Evolutionary conservation across 2,329 filamentous ascomycete species (phyloP), one percentile per base, ranked within the genome.

Genomic region (Thielaviopsis populi): DNA sequence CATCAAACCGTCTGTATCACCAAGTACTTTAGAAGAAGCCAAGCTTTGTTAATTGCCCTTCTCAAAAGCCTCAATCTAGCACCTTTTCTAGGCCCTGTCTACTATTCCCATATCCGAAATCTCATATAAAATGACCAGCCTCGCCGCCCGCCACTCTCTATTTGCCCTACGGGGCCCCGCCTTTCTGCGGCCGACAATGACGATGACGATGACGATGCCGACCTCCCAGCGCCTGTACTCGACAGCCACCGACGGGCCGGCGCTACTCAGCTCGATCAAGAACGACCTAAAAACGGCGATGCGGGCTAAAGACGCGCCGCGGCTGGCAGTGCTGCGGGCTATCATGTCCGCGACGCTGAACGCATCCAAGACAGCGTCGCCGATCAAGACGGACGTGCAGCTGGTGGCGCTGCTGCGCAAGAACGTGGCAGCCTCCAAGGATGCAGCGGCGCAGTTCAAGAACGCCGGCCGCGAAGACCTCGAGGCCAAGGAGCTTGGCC

Each of bases 291-390:
- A 87, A 75, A 73, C 77, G 10, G 83, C 84, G 59, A 86, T 87
- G 84, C 79, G 80, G 65, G 78, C 78, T 69, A 87, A 85, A 73
- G 83, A 87, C 70, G 74, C 78, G 30, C 76, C 82, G 30, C 83
- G 86, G 1, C 81, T 91, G 30, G 76, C 80, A 46, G 87, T 89
- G 43, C 79, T 92, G 59, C 86, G 88, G 68, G 73, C 79, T 48
- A 75, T 91, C 67, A 79, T 91, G 68, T 79, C 86, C 40, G 81
- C 86, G 67, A 83, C 87, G 67, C 84, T 85, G 69, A 91, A 91
- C 73, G 84, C 86, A 41, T 86, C 84, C 72, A 91, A 91, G 75
- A 89, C 87, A 15, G 71, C 79, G 46, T 77, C 76, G 46, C 88
- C 88, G n/a, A 82, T 91, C 70, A 77, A 76, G 63, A 88, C 83